Conservation (phyloP, 495 filamentous ascomycete species). For the Penicillium cataractarum region DNA sequence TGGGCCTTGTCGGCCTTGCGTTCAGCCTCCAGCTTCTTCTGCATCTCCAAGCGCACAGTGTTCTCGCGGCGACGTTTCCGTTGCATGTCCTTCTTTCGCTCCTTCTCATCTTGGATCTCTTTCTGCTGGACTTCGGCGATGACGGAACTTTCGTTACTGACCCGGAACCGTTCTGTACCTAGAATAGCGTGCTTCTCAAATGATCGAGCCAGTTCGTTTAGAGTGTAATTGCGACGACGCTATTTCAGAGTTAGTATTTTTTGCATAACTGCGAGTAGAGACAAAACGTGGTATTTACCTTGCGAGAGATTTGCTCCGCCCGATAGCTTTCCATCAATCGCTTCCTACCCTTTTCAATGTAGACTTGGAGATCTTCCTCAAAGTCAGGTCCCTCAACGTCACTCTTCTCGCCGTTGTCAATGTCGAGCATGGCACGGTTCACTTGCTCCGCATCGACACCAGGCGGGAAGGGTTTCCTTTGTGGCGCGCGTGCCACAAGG, state of each 20-base stretch:
- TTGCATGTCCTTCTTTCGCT: slow-evolving; percentile 99
- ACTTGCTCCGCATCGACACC: slow-evolving; percentile 66
- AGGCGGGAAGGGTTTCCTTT: slow-evolving; percentile 28
- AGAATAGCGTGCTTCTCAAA: slow-evolving; percentile 57
- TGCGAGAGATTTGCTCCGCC: slow-evolving; percentile 59
- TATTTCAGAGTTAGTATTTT: slow-evolving; percentile 24
- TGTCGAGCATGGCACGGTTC: slow-evolving; percentile 61
- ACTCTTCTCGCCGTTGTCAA: slow-evolving; percentile 68
- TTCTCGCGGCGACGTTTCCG: slow-evolving; percentile 96
- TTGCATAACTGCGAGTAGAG: slow-evolving; percentile 18
- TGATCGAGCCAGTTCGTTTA: slow-evolving; percentile 52
- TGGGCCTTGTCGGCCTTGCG: slow-evolving; percentile 71
- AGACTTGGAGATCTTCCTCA: slow-evolving; percentile 58
- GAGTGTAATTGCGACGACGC: slow-evolving; percentile 58
- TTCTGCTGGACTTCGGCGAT: slow-evolving; percentile 83
- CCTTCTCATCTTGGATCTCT: slow-evolving; percentile 93
- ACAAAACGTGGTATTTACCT: slow-evolving; percentile 40
- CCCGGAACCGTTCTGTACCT: slow-evolving; percentile 57
- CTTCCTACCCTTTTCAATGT: slow-evolving; percentile 57
- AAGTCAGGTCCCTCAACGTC: slow-evolving; percentile 68
- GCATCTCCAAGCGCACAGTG: slow-evolving; percentile 81
- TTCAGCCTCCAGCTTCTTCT: slow-evolving; percentile 82
- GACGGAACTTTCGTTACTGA: slow-evolving; percentile 66
- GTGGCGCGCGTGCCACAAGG: slow-evolving; percentile 14
- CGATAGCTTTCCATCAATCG: slow-evolving; percentile 62